Evolutionary conservation across 2,329 filamentous ascomycete genomes (phyloP).

Genomic region (Calonectria fujianensis): DNA sequence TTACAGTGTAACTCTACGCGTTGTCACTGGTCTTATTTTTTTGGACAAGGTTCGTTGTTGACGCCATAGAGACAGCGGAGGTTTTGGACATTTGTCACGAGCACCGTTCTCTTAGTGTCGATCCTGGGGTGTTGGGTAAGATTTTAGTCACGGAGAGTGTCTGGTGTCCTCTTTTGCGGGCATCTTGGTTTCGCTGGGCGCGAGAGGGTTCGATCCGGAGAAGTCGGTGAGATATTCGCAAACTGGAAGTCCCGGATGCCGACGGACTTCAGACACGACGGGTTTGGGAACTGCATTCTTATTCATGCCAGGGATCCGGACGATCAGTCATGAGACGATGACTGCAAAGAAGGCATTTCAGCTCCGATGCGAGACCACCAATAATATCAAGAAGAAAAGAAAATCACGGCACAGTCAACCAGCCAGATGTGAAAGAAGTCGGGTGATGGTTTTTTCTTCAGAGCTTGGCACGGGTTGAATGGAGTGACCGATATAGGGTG

Average conservation of each 20-base stretch:
- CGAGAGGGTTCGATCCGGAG: constrained; percentile 1
- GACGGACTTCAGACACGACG: not conserved
- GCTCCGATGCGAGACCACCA: not conserved
- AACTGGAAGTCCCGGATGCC: constrained; percentile 12
- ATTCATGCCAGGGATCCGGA: not conserved
- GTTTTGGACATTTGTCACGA: constrained; percentile 10
- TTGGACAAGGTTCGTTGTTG: not conserved
- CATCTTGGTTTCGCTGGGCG: not conserved
- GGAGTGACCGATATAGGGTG: constrained; percentile 19
- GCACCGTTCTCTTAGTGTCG: not conserved
- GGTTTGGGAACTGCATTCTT: not conserved
- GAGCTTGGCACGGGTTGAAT: constrained; percentile 4
- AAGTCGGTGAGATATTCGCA: constrained; percentile 2
- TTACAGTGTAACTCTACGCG: not conserved
- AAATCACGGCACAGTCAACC: not conserved
- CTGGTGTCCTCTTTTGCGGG: constrained; percentile 1
- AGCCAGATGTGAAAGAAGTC: constrained; percentile 5
- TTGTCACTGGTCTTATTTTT: not conserved
- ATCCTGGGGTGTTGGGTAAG: constrained; percentile 3
- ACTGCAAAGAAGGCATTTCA: too few relatives aligned
- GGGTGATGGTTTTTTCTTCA: not conserved
- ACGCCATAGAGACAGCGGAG: not conserved
- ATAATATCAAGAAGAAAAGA: too few relatives aligned
- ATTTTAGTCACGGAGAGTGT: not conserved
- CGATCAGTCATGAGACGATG: too few relatives aligned